Evolutionary conservation across 192 early-diverging fungal genomes (phyloP).

Genomic region (Dimargaris verticillata): DNA sequence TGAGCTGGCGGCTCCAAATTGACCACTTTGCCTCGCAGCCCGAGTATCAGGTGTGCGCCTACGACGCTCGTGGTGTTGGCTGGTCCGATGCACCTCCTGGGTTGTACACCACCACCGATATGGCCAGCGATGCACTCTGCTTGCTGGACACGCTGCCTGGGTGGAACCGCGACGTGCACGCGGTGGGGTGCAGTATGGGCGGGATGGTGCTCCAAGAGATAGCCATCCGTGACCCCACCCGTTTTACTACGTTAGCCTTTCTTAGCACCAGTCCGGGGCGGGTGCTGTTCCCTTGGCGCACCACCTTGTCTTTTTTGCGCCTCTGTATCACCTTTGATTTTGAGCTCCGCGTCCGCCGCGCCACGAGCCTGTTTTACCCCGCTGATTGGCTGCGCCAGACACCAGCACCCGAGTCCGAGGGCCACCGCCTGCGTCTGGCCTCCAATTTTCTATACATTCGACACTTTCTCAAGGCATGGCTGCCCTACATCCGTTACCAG

Average conservation of each 20-base stretch:
- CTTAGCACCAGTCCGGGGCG: constrained; percentile 2
- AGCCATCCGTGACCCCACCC: neutral
- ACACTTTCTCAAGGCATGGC: neutral
- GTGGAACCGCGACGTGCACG: constrained; percentile 1
- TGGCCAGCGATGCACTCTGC: neutral
- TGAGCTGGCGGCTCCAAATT: neutral
- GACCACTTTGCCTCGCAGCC: neutral
- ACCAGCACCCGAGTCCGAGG: too few species aligned
- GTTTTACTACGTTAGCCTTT: neutral
- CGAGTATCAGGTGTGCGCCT: neutral
- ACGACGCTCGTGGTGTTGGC: neutral
- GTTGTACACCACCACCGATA: neutral
- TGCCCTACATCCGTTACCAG: neutral
- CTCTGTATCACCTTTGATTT: neutral
- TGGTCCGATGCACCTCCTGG: neutral
- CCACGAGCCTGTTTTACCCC: neutral
- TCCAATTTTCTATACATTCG: too few species aligned
- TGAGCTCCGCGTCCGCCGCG: neutral
- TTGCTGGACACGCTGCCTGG: neutral
- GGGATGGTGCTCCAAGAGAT: constrained; percentile 7
- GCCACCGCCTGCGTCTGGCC: too few species aligned
- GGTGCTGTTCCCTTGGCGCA: neutral
- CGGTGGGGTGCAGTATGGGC: constrained; percentile 4
- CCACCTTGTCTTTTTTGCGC: neutral
- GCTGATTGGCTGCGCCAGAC: neutral